phyloP scores from a whole-genome alignment of 2,329 filamentous ascomycete species.

The Phyllosticta citrichinensis region DNA sequence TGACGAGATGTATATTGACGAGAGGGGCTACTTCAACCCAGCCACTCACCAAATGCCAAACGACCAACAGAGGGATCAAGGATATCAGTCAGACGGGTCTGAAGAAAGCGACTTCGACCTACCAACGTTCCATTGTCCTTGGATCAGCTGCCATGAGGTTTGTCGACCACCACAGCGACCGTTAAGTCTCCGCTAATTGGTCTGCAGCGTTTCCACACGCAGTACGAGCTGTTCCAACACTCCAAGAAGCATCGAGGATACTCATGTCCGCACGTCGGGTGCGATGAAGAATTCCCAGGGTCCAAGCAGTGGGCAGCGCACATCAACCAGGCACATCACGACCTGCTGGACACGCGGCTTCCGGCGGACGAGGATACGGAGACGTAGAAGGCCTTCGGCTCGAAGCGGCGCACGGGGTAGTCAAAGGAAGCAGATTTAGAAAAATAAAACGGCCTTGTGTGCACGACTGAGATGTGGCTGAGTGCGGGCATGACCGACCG shows the following conservation, averaged over 20 bases:
- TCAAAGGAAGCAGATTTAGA: not conserved
- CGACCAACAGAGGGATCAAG: not conserved
- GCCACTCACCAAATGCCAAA: not conserved
- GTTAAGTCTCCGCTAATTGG: conserved; percentile 5
- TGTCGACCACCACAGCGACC: not conserved
- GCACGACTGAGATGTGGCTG: not conserved
- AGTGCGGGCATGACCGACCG: not conserved
- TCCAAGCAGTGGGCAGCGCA: conserved; percentile 17
- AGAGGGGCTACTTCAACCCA: not conserved
- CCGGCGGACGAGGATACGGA: conserved; percentile 1
- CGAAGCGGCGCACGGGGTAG: not conserved
- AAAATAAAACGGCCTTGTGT: not conserved
- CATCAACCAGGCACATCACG: conserved; percentile 17
- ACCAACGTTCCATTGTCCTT: conserved; percentile 17
- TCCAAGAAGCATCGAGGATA: conserved; percentile 11
- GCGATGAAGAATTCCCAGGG: conserved; percentile 14
- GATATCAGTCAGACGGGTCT: not conserved
- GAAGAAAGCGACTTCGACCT: not conserved
- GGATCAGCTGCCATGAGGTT: conserved; percentile 18
- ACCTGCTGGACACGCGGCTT: conserved; percentile 13
- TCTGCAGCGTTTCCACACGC: conserved; percentile 14
- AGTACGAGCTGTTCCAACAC: conserved; percentile 12
- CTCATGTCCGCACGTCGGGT: conserved; percentile 17
- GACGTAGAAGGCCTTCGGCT: not conserved
- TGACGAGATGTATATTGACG: not conserved